phyloP scores from a whole-genome alignment of 129 eudicot species.

The Solidago caesia region DNA sequence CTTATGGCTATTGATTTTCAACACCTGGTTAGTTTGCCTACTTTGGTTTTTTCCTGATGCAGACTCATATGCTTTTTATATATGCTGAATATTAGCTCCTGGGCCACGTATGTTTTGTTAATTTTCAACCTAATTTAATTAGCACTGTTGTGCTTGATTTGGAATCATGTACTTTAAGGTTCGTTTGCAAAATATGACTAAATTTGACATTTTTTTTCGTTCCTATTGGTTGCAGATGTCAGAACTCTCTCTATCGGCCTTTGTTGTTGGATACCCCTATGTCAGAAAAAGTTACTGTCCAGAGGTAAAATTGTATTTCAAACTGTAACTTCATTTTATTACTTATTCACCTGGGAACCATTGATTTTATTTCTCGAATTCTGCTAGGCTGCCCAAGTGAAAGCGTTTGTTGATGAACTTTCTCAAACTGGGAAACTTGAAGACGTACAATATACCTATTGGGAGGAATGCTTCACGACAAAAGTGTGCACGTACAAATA shows the following conservation, averaged over 20 bases:
- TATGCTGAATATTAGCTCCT: background rate
- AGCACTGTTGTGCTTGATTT: background rate
- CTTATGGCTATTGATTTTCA: slow-evolving; percentile 79
- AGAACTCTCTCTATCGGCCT: slow-evolving; percentile 57
- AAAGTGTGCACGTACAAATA: slow-evolving; percentile 48
- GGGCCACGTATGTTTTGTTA: background rate
- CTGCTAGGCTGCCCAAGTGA: slow-evolving; percentile 75
- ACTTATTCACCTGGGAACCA: slow-evolving; percentile 8
- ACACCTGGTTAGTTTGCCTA: slow-evolving; percentile 51
- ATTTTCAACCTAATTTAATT: background rate
- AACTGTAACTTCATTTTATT: slow-evolving; percentile 7
- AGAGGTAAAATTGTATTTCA: slow-evolving; percentile 35
- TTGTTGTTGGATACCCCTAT: slow-evolving; percentile 77
- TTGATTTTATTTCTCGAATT: slow-evolving; percentile 3
- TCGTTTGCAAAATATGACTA: background rate
- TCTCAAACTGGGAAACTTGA: slow-evolving; percentile 60
- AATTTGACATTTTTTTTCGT: background rate
- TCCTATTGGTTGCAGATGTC: slow-evolving; percentile 57
- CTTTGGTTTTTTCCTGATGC: background rate
- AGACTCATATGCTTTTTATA: background rate
- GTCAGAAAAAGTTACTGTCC: slow-evolving; percentile 42
- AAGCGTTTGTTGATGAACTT: slow-evolving; percentile 71
- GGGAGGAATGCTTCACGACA: slow-evolving; percentile 89
- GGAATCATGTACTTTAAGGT: slow-evolving; percentile 10
- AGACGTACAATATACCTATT: slow-evolving; percentile 66